A percentile compares a stretch with the other conserved stretches of the same genome.
Conservation (phyloP, 2,329 filamentous ascomycete genomes). For the Penicillium sp. region DNA sequence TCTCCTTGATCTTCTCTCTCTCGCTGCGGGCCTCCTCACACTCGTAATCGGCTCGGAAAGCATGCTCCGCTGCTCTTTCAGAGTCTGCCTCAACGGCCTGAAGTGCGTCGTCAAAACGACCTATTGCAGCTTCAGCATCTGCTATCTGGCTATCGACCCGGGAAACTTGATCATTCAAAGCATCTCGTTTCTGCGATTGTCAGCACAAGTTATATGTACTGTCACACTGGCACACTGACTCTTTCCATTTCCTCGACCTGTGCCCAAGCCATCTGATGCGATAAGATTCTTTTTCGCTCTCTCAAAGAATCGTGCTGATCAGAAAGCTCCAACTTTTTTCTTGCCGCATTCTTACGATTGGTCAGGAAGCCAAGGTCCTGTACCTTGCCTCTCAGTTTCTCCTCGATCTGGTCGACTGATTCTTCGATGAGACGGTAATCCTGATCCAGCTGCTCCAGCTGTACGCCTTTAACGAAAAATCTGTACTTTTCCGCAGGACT, state of each 20-base stretch:
- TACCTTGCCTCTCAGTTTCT: conserved; percentile 59
- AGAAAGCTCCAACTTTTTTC: conserved; percentile 62
- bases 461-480: conserved; percentile 92
- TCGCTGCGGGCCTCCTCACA: conserved; percentile 48
- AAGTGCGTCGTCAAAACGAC: conserved; percentile 47
- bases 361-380: conserved; percentile 65
- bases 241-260: conserved; percentile 77
- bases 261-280: conserved; percentile 76
- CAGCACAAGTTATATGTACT: conserved; percentile 3
- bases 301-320: conserved; percentile 66
- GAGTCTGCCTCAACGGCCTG: conserved; percentile 39
- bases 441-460: conserved; percentile 85
- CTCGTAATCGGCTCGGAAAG: conserved; percentile 45
- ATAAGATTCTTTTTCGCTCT: conserved; percentile 57
- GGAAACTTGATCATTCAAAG: conserved; percentile 36
- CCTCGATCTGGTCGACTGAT: conserved; percentile 68
- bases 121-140: conserved; percentile 44
- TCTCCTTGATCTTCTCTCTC: conserved; percentile 49
- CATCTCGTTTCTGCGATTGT: conserved; percentile 31
- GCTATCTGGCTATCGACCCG: conserved; percentile 49
- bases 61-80: conserved; percentile 43
- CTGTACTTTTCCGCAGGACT: conserved; percentile 85
- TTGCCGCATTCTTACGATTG: conserved; percentile 59
- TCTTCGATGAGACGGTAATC: conserved; percentile 86
- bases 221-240: conserved; percentile 24